A percentile compares a stretch with the other conserved stretches of the same genome.
Conservation (phyloP, 2,329 filamentous ascomycete species). For the Ascochyta viciae-villosae region DNA sequence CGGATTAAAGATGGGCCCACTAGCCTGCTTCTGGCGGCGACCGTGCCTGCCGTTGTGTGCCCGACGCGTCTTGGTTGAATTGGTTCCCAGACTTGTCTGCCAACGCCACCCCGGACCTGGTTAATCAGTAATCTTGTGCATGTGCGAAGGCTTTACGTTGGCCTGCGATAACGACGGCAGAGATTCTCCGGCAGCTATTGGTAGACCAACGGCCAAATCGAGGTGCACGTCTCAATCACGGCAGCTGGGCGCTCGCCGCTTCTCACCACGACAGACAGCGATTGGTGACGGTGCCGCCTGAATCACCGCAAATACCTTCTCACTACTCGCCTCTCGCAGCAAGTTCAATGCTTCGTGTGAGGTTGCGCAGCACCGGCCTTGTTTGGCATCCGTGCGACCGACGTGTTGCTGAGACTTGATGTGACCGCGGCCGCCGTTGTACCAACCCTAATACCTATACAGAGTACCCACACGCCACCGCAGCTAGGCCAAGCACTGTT, state of each 20-base stretch:
- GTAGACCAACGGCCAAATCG: slow-evolving; percentile 5
- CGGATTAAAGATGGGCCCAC: slow-evolving; percentile 7
- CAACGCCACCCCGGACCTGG: slow-evolving; percentile 16
- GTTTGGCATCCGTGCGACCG: neutral
- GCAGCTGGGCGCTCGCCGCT: slow-evolving; percentile 9
- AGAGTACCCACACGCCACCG: slow-evolving; percentile 8
- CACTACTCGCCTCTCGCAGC: slow-evolving; percentile 3
- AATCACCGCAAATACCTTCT: neutral
- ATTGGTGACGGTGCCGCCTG: slow-evolving; percentile 9
- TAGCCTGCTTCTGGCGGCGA: slow-evolving; percentile 10
- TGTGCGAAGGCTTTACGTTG: slow-evolving; percentile 19
- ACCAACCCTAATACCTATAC: slow-evolving; percentile 3
- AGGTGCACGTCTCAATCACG: slow-evolving; percentile 10
- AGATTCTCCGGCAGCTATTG: slow-evolving; percentile 1
- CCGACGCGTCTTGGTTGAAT: neutral
- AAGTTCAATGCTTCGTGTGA: neutral
- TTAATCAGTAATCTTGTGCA: neutral
- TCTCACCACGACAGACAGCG: neutral
- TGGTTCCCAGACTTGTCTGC: neutral
- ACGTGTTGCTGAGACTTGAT: too few species aligned
- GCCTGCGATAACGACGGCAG: slow-evolving; percentile 12
- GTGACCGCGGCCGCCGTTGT: neutral
- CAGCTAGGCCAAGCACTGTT: slow-evolving; percentile 5
- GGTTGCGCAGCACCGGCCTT: slow-evolving; percentile 4
- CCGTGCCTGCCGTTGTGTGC: slow-evolving; percentile 14